These are phyloP conservation scores for Nicotiana noctiflora DNA, from an alignment of 257 asterid species.

Conservation along the genomic window DNA sequence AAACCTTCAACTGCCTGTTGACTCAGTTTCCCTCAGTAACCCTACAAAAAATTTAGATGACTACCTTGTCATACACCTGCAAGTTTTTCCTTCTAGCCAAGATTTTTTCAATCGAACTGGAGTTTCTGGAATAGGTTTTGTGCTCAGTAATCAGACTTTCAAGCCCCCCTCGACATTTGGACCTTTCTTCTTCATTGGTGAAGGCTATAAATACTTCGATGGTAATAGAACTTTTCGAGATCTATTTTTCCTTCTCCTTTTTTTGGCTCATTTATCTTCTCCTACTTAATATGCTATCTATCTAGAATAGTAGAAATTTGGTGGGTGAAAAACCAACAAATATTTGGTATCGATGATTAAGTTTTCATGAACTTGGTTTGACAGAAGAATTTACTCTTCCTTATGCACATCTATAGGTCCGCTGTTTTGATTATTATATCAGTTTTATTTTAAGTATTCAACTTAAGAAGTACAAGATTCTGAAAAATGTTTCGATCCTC, in stretches of 20 bases:
- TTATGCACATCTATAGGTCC: neutral
- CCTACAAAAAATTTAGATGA: conserved; percentile 38
- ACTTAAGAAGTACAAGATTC: neutral
- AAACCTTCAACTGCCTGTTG: conserved; percentile 50
- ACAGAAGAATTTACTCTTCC: neutral
- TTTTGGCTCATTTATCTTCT: neutral
- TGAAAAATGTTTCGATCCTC: neutral
- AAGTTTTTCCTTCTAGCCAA: conserved; percentile 53
- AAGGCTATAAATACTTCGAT: conserved; percentile 35
- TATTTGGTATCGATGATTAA: neutral
- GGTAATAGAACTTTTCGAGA: conserved; percentile 26
- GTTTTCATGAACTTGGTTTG: neutral
- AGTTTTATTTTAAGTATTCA: neutral
- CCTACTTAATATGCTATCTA: neutral
- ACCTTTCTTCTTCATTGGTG: conserved; percentile 51
- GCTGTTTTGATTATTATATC: neutral
- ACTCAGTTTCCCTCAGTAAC: conserved; percentile 54
- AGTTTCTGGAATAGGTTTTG: conserved; percentile 48
- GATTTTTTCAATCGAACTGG: conserved; percentile 55
- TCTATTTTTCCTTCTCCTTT: neutral
- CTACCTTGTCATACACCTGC: conserved; percentile 49
- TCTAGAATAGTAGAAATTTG: neutral
- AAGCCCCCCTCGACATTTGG: conserved; percentile 69
- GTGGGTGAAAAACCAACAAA: neutral
- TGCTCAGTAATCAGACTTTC: conserved; percentile 75